phyloP scores from a whole-genome alignment of 2,329 filamentous ascomycete genomes.

The Lachnum nothofagi region DNA sequence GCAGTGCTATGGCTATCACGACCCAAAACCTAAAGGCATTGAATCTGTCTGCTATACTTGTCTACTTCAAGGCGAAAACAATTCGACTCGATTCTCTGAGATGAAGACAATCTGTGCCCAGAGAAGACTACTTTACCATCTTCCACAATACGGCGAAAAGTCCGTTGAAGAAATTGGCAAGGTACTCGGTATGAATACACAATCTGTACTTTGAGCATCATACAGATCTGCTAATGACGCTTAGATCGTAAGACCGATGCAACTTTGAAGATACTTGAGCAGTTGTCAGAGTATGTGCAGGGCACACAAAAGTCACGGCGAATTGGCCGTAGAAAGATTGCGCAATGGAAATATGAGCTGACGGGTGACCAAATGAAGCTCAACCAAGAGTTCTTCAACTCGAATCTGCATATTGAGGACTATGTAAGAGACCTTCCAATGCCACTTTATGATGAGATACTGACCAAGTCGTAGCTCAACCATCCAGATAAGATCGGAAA shows the following conservation, averaged over 20 bases:
- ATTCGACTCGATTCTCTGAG: constrained; percentile 1
- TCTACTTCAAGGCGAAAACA: constrained; percentile 7
- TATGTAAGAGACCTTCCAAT: constrained; percentile 5
- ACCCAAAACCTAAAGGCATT: not conserved
- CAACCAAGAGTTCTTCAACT: constrained; percentile 10
- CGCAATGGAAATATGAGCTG: constrained; percentile 5
- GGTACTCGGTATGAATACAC: not conserved
- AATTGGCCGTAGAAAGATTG: not conserved
- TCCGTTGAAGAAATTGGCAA: constrained; percentile 7
- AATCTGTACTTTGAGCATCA: not conserved
- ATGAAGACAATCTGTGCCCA: constrained; percentile 10
- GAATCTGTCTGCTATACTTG: constrained; percentile 20
- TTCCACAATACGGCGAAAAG: constrained; percentile 11
- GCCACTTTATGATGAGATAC: not conserved
- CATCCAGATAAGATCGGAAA: not conserved
- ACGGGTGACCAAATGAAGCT: constrained; percentile 9
- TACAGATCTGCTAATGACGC: not conserved
- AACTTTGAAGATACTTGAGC: not conserved
- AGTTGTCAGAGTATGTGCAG: not conserved
- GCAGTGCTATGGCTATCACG: constrained; percentile 25
- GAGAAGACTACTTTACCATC: constrained; percentile 17
- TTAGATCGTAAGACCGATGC: not conserved
- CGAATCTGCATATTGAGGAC: constrained; percentile 11
- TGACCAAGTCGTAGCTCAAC: not conserved
- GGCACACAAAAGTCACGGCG: not conserved